Conservation (phyloP, 148 eudicot species). For the Silene conica region DNA sequence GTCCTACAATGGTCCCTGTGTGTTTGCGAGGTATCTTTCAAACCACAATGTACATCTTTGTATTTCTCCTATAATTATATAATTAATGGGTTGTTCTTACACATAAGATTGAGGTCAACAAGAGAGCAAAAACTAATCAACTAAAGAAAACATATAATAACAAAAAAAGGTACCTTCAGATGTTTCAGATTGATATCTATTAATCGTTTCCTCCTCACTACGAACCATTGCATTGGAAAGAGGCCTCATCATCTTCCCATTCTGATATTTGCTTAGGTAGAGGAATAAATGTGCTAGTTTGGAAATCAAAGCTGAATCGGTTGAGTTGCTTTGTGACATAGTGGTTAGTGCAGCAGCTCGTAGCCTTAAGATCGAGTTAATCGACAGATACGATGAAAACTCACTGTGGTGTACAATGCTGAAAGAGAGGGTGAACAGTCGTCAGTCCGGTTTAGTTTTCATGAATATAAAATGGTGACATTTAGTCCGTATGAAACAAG, state of each 20-base stretch:
- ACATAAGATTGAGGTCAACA: not conserved
- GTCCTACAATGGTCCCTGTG: no score
- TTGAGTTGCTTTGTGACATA: constrained; percentile 38
- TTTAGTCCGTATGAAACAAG: no score
- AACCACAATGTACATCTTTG: no score
- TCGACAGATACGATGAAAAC: constrained; percentile 70
- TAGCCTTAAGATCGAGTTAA: constrained; percentile 65
- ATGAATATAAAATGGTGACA: no score
- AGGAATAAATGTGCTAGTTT: constrained; percentile 55
- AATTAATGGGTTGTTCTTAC: no score
- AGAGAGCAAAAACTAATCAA: not conserved
- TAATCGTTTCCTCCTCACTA: constrained; percentile 3
- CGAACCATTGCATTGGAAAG: constrained; percentile 20
- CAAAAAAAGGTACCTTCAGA: constrained; percentile 7
- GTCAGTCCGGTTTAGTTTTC: not conserved
- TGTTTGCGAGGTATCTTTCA: no score
- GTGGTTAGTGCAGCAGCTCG: constrained; percentile 60
- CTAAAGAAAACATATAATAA: not conserved
- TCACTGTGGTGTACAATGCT: constrained; percentile 69
- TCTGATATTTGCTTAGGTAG: constrained; percentile 36
- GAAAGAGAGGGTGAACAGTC: constrained; percentile 25
- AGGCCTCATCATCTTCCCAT: constrained; percentile 14
- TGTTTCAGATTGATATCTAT: constrained; percentile 10
- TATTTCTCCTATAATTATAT: no score
- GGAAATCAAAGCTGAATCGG: constrained; percentile 40